A percentile compares a stretch with the other conserved stretches of the same genome.
Conservation (phyloP, 768 basidiomycete species). For the Harrya chromipes region DNA sequence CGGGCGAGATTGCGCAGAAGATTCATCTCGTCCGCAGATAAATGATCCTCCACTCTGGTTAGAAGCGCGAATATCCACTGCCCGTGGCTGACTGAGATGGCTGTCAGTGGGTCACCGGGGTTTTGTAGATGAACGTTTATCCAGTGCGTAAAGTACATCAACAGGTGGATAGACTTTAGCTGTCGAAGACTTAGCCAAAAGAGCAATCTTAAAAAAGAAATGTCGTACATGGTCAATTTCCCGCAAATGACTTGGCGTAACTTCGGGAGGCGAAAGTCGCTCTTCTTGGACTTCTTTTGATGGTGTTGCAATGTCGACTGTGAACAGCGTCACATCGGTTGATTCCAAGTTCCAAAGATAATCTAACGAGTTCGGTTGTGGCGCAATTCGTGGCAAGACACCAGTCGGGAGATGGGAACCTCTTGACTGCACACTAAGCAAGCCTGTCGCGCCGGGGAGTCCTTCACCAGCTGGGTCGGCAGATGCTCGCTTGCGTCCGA, state of each 20-base stretch:
- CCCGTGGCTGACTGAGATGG: slow-evolving; percentile 55
- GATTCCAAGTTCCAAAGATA: not conserved
- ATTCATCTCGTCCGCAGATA: slow-evolving; percentile 75
- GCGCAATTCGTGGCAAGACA: not conserved
- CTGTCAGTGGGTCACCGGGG: slow-evolving; percentile 33
- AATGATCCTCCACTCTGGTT: slow-evolving; percentile 60
- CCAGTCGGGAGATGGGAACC: not conserved
- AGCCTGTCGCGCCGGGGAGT: not conserved
- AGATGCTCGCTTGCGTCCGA: slow-evolving; percentile 37
- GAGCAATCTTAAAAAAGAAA: not conserved
- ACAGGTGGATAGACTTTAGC: slow-evolving; percentile 68
- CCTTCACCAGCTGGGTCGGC: slow-evolving; percentile 23
- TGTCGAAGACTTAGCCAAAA: slow-evolving; percentile 28
- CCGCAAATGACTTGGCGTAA: slow-evolving; percentile 53
- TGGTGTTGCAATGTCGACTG: not conserved
- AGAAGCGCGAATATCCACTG: slow-evolving; percentile 80
- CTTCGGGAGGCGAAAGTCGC: slow-evolving; percentile 45
- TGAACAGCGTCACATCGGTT: not conserved
- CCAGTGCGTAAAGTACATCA: slow-evolving; percentile 87
- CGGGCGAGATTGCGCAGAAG: slow-evolving; percentile 73
- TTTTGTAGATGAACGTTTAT: slow-evolving; percentile 59
- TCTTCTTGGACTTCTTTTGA: not conserved
- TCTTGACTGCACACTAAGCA: not conserved
- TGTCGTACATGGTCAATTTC: slow-evolving; percentile 65
- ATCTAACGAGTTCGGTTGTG: not conserved